Evolutionary conservation across 345 rosid species (phyloP).

Genomic region (Microcos paniculata): DNA sequence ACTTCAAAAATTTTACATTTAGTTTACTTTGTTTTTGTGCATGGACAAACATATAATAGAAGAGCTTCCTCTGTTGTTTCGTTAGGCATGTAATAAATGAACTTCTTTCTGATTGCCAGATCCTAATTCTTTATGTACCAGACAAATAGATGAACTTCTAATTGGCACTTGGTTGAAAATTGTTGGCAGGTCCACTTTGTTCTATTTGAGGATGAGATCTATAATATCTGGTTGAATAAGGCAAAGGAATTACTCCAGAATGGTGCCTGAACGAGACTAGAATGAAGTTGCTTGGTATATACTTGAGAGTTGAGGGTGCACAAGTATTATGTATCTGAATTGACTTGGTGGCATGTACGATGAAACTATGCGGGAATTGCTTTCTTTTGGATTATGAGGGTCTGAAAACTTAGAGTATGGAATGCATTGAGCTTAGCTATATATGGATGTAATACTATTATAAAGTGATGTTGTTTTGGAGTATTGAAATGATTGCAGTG

Average conservation of each 20-base stretch:
- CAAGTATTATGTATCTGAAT: background rate
- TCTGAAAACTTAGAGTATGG: no score
- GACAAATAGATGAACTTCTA: background rate
- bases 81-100: background rate
- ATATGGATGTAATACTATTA: background rate
- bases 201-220: constrained; percentile 59
- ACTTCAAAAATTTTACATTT: no score
- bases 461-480: background rate
- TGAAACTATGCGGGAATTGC: background rate
- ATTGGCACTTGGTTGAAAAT: background rate
- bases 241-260: constrained; percentile 55
- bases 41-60: background rate
- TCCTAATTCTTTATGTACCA: background rate
- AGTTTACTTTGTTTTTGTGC: no score
- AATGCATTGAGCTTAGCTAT: no score
- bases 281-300: background rate
- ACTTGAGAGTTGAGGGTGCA: background rate
- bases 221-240: constrained; percentile 56
- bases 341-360: background rate
- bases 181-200: constrained; percentile 72
- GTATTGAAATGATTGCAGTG: background rate
- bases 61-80: background rate
- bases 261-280: constrained; percentile 7
- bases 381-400: background rate
- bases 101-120: background rate